Evolutionary conservation across 768 basidiomycete species (phyloP), one percentile per base, ranked within the genome.

Genomic region (Psilocybe sp.): DNA sequence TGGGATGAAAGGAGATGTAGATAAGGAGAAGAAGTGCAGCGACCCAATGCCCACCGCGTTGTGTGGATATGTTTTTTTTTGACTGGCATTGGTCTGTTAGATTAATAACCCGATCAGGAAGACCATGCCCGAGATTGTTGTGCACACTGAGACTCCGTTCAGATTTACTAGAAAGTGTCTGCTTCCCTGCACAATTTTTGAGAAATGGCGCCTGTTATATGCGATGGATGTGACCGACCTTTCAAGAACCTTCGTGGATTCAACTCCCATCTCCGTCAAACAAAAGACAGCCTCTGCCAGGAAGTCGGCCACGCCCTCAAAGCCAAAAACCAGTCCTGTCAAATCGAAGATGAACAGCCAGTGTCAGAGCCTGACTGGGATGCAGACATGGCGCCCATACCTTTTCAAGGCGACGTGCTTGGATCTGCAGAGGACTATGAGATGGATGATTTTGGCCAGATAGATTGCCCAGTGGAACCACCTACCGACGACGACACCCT

Each of bases 331-430:
- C 11, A 39, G 6, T 14, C 28, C 11, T 32, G 34, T 14, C 23
- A 7, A 3, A 28, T 28, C 23, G 23, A 28, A 33, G 34, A 33
- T 28, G 28, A 10, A 16, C 31, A 15, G 15, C 16, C n/a, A 15
- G 23, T 16, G 32, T 12, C 5, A 16, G n/a, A 12, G 31, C 3
- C 6, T 11, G 8, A 18, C 37, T 14, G 18, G 14, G 37, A 38
- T 38, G 14, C 37, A 46, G 13, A 4, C 6, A 13, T 12, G 33
- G 5, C 5, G 5, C 11, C 15, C 39, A 23, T 32, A 5, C 38
- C 50, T 13, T 52, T 53, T 35, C 33, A 31, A n/a, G 51, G 48
- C 2, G 41, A 56, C 19, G 14, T n/a, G 14, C 53, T 52, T 40
- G 48, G 47, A 5, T 20, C 48, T 3, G 44, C 51, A 1, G 43